Evolutionary conservation across 2,329 filamentous ascomycete species (phyloP).

Genomic region (Ophiostoma piceae): DNA sequence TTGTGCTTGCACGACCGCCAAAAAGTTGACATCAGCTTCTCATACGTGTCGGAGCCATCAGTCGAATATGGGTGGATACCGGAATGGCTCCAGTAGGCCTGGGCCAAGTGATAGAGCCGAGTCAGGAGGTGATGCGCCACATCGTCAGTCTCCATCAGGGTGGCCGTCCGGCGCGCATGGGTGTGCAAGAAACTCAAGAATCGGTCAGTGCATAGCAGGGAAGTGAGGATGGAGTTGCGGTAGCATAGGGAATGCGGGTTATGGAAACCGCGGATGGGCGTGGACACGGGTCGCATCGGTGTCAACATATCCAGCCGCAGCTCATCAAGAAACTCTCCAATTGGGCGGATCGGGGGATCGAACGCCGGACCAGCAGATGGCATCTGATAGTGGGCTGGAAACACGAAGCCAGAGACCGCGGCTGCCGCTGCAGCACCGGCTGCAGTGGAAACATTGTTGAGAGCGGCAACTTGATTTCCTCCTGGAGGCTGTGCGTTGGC

Average conservation of each 20-base stretch:
- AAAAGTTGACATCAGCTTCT: slow-evolving; percentile 18
- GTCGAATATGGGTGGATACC: slow-evolving; percentile 18
- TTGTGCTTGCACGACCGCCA: slow-evolving; percentile 24
- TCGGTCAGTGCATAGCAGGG: slow-evolving; percentile 25
- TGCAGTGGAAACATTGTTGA: background rate
- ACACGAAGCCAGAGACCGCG: background rate
- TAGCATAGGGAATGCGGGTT: slow-evolving; percentile 27
- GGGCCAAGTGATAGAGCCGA: slow-evolving; percentile 25
- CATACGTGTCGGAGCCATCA: background rate
- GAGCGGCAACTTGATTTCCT: background rate
- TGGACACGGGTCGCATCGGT: slow-evolving; percentile 15
- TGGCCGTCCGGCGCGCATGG: slow-evolving; percentile 12
- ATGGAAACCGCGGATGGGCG: slow-evolving; percentile 14
- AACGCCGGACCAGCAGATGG: slow-evolving; percentile 22
- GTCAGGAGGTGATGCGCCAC: slow-evolving; percentile 22
- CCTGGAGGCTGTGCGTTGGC: background rate
- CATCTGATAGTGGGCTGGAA: slow-evolving; percentile 5
- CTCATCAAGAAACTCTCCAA: slow-evolving; percentile 14
- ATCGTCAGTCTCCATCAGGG: background rate
- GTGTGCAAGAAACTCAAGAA: slow-evolving; percentile 23
- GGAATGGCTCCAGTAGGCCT: slow-evolving; percentile 22
- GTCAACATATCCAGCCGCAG: slow-evolving; percentile 20
- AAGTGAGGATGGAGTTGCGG: slow-evolving; percentile 25
- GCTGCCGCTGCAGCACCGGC: background rate
- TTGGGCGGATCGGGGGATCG: slow-evolving; percentile 7